These are phyloP conservation scores for Calonectria fujianensis DNA, from an alignment of 2,329 filamentous ascomycete species.

Conservation along the genomic window DNA sequence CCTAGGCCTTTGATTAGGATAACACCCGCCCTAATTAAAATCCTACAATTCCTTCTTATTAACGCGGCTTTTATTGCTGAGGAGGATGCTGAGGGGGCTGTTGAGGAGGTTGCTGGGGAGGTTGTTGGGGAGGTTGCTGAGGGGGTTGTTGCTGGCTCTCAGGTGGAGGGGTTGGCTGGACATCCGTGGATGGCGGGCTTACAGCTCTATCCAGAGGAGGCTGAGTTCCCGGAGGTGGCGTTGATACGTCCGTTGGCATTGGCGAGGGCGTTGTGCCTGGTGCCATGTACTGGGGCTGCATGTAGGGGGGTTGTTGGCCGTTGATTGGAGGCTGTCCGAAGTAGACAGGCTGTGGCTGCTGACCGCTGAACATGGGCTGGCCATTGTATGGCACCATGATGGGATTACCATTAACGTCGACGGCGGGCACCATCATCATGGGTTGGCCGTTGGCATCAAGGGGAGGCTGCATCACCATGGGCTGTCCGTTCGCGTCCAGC, in stretches of 20 bases:
- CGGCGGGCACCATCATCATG: neutral
- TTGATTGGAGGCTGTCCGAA: conserved; percentile 24
- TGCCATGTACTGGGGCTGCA: conserved; percentile 32
- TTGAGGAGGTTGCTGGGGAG: conserved; percentile 23
- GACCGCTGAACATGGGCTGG: conserved; percentile 21
- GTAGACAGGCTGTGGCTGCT: conserved; percentile 25
- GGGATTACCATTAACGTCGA: neutral
- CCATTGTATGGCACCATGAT: conserved; percentile 9
- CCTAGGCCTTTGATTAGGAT: neutral
- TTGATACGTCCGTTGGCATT: conserved; percentile 11
- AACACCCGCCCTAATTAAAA: conserved; percentile 25
- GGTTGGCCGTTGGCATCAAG: conserved; percentile 20
- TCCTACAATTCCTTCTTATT: conserved; percentile 13
- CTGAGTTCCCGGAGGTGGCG: neutral
- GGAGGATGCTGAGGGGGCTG: conserved; percentile 21
- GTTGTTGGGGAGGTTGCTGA: conserved; percentile 23
- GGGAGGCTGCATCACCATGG: conserved; percentile 24
- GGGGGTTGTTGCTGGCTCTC: conserved; percentile 7
- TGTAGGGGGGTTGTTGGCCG: conserved; percentile 30
- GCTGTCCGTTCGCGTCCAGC: conserved; percentile 21
- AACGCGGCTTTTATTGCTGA: neutral
- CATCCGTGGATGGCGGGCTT: conserved; percentile 22
- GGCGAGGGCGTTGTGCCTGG: conserved; percentile 28
- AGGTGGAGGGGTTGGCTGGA: neutral
- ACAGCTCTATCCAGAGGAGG: conserved; percentile 18